These are phyloP conservation scores for Backusella tuberculispora DNA, from an alignment of 192 early-diverging fungal genomes.

Conservation along the genomic window DNA sequence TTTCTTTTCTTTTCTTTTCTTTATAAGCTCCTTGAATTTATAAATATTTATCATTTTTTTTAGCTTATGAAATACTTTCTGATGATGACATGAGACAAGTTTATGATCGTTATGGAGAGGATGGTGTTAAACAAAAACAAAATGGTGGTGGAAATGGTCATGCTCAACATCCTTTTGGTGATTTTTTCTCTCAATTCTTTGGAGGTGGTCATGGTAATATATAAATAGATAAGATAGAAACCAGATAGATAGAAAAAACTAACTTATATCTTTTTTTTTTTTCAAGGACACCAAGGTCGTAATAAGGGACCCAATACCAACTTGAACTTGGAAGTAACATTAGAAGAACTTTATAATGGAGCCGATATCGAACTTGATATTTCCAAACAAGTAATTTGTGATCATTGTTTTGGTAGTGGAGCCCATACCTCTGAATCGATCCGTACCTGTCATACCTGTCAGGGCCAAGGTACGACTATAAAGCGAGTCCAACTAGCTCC, in stretches of 20 bases:
- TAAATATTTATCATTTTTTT: too few species aligned
- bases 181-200: constrained; percentile 94
- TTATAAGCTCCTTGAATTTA: too few species aligned
- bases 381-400: constrained; percentile 92
- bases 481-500: constrained; percentile 88
- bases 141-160: constrained; percentile 46
- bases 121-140: constrained; percentile 81
- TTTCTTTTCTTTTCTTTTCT: too few species aligned
- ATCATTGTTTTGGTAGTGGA: constrained; percentile 91
- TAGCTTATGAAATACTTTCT: constrained; percentile 88
- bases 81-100: constrained; percentile 47
- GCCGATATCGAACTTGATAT: constrained; percentile 86
- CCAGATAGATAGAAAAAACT: background rate
- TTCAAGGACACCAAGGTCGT: constrained; percentile 55
- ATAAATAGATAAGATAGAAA: background rate
- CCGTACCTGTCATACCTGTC: constrained; percentile 76
- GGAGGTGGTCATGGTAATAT: constrained; percentile 45
- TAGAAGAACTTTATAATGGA: constrained; percentile 91
- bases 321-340: constrained; percentile 79
- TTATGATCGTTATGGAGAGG: constrained; percentile 97
- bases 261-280: background rate
- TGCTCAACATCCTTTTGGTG: constrained; percentile 91
- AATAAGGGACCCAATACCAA: constrained; percentile 74
- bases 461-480: constrained; percentile 79
- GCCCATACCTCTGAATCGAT: constrained; percentile 85